Conservation (phyloP, 2,329 filamentous ascomycete species). For the Aspergillus tubingensis region DNA sequence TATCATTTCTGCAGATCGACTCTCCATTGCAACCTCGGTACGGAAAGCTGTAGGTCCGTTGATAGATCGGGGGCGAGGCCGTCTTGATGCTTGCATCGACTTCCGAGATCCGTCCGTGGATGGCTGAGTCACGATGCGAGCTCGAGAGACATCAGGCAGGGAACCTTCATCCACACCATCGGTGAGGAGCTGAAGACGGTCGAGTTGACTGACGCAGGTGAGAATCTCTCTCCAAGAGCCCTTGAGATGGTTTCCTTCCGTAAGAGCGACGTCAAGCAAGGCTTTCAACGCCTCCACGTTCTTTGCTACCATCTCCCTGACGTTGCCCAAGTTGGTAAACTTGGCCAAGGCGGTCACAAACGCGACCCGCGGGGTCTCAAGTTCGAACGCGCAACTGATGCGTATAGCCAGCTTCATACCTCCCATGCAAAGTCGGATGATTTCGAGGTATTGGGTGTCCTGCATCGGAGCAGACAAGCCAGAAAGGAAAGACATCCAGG, state of each 20-base stretch:
- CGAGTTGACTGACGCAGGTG: slow-evolving; percentile 92
- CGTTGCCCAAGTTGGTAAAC: slow-evolving; percentile 92
- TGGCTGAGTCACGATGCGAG: slow-evolving; percentile 66
- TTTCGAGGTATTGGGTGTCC: slow-evolving; percentile 87
- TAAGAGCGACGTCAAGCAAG: slow-evolving; percentile 86
- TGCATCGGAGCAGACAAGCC: slow-evolving; percentile 91
- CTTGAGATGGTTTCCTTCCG: slow-evolving; percentile 85
- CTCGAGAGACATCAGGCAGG: slow-evolving; percentile 87
- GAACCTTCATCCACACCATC: slow-evolving; percentile 91
- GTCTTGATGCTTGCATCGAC: slow-evolving; percentile 61
- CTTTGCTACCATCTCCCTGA: slow-evolving; percentile 92
- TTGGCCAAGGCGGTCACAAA: slow-evolving; percentile 92
- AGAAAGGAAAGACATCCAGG: slow-evolving; percentile 99
- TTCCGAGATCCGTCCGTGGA: slow-evolving; percentile 61
- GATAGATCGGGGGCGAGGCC: slow-evolving; percentile 49
- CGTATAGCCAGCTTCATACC: slow-evolving; percentile 92
- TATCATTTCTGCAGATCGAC: slow-evolving; percentile 88
- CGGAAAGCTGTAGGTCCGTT: slow-evolving; percentile 59
- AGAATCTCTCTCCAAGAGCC: slow-evolving; percentile 95
- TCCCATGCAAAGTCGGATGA: slow-evolving; percentile 89
- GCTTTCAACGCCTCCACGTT: slow-evolving; percentile 94
- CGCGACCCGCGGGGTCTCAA: slow-evolving; percentile 89
- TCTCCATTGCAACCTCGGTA: slow-evolving; percentile 85
- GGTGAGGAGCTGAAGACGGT: slow-evolving; percentile 90
- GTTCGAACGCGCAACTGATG: slow-evolving; percentile 89